Evolutionary conservation across 2,329 filamentous ascomycete species (phyloP).

Genomic region (Arthrobotrys musiformis): DNA sequence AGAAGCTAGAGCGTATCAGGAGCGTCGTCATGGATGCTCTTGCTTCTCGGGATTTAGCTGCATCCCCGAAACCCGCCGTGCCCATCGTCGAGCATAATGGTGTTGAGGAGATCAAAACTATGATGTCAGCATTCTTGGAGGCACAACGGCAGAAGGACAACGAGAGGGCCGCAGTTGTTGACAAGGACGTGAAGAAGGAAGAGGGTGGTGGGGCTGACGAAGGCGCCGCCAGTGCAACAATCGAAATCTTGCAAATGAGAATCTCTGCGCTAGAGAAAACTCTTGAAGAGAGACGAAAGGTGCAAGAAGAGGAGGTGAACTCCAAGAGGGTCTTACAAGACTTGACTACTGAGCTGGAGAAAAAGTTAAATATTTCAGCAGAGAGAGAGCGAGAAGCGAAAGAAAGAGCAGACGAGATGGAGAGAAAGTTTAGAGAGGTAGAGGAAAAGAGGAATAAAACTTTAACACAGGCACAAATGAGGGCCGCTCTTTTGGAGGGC

Average conservation of each 20-base stretch:
- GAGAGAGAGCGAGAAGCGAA: constrained; percentile 61
- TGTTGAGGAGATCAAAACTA: constrained; percentile 16
- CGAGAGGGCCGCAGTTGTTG: neutral
- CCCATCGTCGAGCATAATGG: neutral
- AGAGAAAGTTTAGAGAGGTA: constrained; percentile 73
- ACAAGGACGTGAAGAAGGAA: constrained; percentile 35
- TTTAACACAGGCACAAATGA: constrained; percentile 70
- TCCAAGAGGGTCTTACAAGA: constrained; percentile 76
- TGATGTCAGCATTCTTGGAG: constrained; percentile 48
- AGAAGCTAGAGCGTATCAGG: constrained; percentile 82
- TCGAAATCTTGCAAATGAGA: constrained; percentile 67
- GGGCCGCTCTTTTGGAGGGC: constrained; percentile 74
- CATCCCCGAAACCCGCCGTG: neutral
- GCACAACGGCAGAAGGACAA: constrained; percentile 33
- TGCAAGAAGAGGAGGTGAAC: constrained; percentile 73
- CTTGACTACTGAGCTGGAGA: constrained; percentile 76
- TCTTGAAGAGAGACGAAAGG: constrained; percentile 72
- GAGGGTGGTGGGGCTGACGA: constrained; percentile 1
- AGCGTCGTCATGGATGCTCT: constrained; percentile 75
- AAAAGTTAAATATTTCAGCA: constrained; percentile 55
- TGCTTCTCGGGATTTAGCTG: constrained; percentile 29
- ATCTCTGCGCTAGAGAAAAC: constrained; percentile 76
- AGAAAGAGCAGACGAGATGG: constrained; percentile 72
- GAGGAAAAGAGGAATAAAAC: constrained; percentile 75
- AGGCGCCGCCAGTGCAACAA: constrained; percentile 12